phyloP scores from a whole-genome alignment of 2,329 filamentous ascomycete species.

The Davidsoniella eucalypti region DNA sequence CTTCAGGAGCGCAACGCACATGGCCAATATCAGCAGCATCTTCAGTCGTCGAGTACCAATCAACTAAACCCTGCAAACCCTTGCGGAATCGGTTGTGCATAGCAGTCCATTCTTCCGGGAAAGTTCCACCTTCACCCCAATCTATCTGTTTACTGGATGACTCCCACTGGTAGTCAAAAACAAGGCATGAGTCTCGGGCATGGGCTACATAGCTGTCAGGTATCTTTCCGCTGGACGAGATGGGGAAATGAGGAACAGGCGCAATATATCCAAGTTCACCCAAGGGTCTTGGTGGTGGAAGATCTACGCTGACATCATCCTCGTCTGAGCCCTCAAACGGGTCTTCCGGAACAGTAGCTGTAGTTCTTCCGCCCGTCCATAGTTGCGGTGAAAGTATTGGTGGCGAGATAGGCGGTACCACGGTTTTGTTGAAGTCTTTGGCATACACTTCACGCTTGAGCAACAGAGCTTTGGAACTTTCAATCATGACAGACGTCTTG shows the following conservation, averaged over 20 bases:
- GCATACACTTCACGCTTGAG: constrained; percentile 57
- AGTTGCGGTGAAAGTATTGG: constrained; percentile 8
- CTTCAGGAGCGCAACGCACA: constrained; percentile 18
- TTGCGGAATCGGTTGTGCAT: constrained; percentile 86
- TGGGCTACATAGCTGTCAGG: constrained; percentile 80
- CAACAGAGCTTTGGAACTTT: constrained; percentile 73
- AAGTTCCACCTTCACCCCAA: constrained; percentile 78
- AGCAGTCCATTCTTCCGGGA: constrained; percentile 84
- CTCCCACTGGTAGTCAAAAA: constrained; percentile 93
- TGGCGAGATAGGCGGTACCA: constrained; percentile 7
- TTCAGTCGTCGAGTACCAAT: constrained; percentile 57
- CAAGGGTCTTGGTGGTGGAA: constrained; percentile 17
- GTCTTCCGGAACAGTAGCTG: constrained; percentile 8
- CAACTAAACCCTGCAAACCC: constrained; percentile 61
- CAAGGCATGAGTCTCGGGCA: constrained; percentile 68
- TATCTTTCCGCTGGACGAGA: constrained; percentile 65
- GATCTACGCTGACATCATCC: constrained; percentile 2
- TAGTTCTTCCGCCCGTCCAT: constrained; percentile 10
- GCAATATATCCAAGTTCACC: constrained; percentile 40
- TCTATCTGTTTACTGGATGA: constrained; percentile 62
- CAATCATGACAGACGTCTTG: constrained; percentile 71
- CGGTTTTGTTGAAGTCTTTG: constrained; percentile 22
- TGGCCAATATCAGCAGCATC: constrained; percentile 35
- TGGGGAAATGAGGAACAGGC: constrained; percentile 66
- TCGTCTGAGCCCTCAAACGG: constrained; percentile 11